Percentiles rank a stretch among this genome's conserved stretches.
phyloP scores from a whole-genome alignment of 768 basidiomycete genomes.

The Gyrodon lividus region DNA sequence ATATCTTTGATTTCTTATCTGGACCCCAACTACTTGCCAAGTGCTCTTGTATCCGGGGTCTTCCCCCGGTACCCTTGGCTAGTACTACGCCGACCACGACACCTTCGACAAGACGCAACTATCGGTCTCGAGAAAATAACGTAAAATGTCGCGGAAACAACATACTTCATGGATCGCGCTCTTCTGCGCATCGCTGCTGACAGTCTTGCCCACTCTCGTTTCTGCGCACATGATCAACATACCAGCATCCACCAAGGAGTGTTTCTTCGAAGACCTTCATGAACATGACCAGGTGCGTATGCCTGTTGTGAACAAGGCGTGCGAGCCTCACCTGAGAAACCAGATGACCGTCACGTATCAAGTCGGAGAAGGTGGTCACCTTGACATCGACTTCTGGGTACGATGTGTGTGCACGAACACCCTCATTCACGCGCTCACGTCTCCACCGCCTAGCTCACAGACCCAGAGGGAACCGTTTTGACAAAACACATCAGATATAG shows the following conservation, averaged over 20 bases:
- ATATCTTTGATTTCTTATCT: conserved; percentile 7
- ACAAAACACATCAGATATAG: conserved; percentile 83
- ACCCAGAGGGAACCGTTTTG: conserved; percentile 66
- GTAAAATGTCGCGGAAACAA: conserved; percentile 37
- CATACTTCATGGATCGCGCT: conserved; percentile 40
- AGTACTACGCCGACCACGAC: neutral
- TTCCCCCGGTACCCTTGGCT: neutral
- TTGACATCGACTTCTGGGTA: conserved; percentile 98
- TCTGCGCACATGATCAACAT: conserved; percentile 74
- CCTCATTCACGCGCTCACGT: neutral
- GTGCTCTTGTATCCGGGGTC: conserved; percentile 29
- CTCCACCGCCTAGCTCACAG: conserved; percentile 59
- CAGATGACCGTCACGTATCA: conserved; percentile 99
- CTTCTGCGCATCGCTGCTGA: conserved; percentile 40
- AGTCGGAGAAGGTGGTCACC: conserved; percentile 93
- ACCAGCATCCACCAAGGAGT: conserved; percentile 80
- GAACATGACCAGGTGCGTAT: conserved; percentile 76
- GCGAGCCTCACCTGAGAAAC: neutral
- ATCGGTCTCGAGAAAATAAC: conserved; percentile 5
- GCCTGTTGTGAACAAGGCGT: neutral
- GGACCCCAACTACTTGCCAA: conserved; percentile 1
- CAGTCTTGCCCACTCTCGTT: conserved; percentile 34
- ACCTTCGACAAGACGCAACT: too few relatives aligned
- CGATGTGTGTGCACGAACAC: conserved; percentile 10
- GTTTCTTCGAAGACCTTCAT: conserved; percentile 95